phyloP scores from a whole-genome alignment of 106 monocot species.

The Amphibolis antarctica region DNA sequence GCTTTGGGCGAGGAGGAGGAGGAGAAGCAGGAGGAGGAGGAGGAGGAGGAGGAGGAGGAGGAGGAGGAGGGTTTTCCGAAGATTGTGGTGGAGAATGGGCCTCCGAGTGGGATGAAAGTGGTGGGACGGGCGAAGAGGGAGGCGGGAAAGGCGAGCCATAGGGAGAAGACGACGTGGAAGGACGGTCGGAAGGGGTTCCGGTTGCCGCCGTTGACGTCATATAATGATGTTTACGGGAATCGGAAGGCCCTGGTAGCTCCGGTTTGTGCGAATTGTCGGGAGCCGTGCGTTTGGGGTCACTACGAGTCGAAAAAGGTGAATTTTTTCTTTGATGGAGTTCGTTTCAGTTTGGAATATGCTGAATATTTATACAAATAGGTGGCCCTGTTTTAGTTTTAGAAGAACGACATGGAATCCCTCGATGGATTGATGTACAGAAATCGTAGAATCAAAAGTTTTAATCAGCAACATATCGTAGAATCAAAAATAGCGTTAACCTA shows the following conservation, averaged over 20 bases:
- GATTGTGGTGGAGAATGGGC: slow-evolving; percentile 29
- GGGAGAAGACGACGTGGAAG: background rate
- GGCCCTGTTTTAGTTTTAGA: too few species aligned
- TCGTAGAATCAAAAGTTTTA: too few species aligned
- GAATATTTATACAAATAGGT: too few species aligned
- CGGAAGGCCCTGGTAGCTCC: slow-evolving; percentile 11
- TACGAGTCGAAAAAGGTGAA: slow-evolving; percentile 35
- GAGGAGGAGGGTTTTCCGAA: background rate
- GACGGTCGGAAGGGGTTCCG: slow-evolving; percentile 28
- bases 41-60: background rate
- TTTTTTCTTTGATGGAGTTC: background rate
- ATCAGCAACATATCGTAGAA: too few species aligned
- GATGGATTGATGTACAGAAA: too few species aligned
- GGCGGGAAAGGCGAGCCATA: background rate
- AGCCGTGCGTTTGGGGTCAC: slow-evolving; percentile 12
- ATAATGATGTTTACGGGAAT: slow-evolving; percentile 56
- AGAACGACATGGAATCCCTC: too few species aligned
- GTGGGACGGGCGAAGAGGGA: slow-evolving; percentile 9
- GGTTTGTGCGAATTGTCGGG: slow-evolving; percentile 46
- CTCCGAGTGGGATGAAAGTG: slow-evolving; percentile 40
- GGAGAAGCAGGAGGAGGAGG: too few species aligned
- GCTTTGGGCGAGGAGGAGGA: background rate
- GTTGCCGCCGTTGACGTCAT: slow-evolving; percentile 61
- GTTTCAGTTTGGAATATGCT: too few species aligned
- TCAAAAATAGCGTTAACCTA: too few species aligned